These are phyloP conservation scores for Polyporus tsugae DNA, from an alignment of 1,284 basidiomycete genomes.

Conservation along the genomic window DNA sequence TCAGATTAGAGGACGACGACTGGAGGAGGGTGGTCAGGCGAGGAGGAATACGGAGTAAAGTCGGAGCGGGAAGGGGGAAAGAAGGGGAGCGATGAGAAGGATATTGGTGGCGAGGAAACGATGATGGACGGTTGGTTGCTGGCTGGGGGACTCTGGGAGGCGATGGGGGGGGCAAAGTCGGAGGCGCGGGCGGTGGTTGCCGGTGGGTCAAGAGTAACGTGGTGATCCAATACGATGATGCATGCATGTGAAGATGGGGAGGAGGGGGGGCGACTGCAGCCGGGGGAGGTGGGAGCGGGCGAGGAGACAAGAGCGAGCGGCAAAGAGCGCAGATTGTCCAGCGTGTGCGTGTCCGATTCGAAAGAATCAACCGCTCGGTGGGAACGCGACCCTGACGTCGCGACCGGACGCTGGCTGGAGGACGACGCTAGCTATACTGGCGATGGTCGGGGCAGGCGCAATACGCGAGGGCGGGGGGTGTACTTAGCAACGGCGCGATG, in stretches of 20 bases:
- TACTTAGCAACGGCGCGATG: not conserved
- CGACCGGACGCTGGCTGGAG: not conserved
- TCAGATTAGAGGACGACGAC: not conserved
- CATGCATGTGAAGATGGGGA: not conserved
- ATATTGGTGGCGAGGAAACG: not conserved
- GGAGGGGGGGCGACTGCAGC: not conserved
- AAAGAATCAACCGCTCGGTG: not conserved
- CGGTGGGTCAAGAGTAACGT: not conserved
- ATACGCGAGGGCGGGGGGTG: not conserved
- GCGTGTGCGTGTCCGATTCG: constrained; percentile 5
- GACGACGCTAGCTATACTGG: not conserved
- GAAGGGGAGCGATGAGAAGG: not conserved
- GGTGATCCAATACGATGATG: not conserved
- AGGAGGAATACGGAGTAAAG: constrained; percentile 8
- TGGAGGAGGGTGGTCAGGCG: constrained; percentile 5
- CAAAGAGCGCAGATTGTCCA: not conserved
- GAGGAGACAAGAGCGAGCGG: not conserved
- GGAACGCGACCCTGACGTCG: not conserved
- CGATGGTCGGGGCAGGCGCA: not conserved
- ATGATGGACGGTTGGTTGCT: constrained; percentile 9
- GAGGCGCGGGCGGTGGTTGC: not conserved
- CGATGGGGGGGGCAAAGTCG: not conserved
- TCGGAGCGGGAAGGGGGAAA: constrained; percentile 8
- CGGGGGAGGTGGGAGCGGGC: not conserved
- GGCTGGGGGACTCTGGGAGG: not conserved